Evolutionary conservation across 2,329 filamentous ascomycete species (phyloP).

Genomic region (Hypoxylon sp.): DNA sequence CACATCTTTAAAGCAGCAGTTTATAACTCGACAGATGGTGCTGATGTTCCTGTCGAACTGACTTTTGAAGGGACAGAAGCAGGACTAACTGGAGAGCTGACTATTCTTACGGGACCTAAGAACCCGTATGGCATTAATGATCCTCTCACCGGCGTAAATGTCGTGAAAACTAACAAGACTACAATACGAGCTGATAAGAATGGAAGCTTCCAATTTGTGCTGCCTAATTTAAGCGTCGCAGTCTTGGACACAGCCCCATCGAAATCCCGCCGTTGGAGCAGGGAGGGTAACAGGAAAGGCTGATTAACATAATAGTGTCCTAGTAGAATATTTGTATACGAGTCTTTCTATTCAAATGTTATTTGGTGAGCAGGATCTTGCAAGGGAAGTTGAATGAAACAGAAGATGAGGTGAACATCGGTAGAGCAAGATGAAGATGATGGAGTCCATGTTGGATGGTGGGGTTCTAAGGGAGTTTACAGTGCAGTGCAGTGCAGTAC

Average conservation of each 20-base stretch:
- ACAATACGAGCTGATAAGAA: conserved; percentile 60
- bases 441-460: background rate
- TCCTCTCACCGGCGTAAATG: conserved; percentile 62
- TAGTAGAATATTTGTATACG: background rate
- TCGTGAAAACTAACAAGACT: conserved; percentile 62
- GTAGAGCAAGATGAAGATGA: conserved; percentile 16
- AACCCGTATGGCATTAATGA: conserved; percentile 63
- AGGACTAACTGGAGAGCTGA: conserved; percentile 61
- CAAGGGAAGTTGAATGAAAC: conserved; percentile 24
- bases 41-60: conserved; percentile 62
- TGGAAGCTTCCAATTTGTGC: conserved; percentile 66
- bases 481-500: too few species aligned
- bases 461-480: background rate
- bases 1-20: conserved; percentile 67
- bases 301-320: background rate
- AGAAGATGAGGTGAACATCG: conserved; percentile 16
- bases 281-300: background rate
- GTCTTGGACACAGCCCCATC: conserved; percentile 63
- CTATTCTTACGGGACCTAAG: conserved; percentile 61
- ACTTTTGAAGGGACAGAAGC: conserved; percentile 61
- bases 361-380: conserved; percentile 43
- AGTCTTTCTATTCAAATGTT: background rate
- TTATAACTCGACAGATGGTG: conserved; percentile 66
- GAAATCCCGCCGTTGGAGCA: conserved; percentile 22
- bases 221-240: conserved; percentile 70